These are phyloP conservation scores for Chrysoporthe austroafricana DNA, from an alignment of 2,329 filamentous ascomycete genomes.

Conservation along the genomic window DNA sequence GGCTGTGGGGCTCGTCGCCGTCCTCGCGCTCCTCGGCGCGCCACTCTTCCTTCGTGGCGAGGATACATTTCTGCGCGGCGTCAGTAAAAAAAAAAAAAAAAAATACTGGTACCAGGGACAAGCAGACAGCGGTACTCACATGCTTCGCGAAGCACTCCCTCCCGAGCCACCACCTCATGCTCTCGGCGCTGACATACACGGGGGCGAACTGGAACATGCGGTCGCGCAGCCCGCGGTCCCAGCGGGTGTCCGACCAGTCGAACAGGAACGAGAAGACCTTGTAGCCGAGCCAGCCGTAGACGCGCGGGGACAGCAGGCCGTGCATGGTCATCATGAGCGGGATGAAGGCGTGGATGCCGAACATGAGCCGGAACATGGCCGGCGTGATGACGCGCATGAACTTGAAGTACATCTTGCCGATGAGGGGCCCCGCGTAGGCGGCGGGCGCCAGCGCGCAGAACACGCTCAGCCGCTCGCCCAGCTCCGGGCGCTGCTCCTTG, in stretches of 20 bases:
- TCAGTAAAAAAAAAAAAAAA: background rate
- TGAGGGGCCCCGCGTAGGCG: slow-evolving; percentile 84
- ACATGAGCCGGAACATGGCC: slow-evolving; percentile 75
- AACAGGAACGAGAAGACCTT: slow-evolving; percentile 89
- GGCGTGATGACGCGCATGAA: slow-evolving; percentile 85
- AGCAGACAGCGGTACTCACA: slow-evolving; percentile 14
- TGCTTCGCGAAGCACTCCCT: slow-evolving; percentile 48
- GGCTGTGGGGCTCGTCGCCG: slow-evolving; percentile 45
- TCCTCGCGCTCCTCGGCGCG: slow-evolving; percentile 65
- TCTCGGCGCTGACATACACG: slow-evolving; percentile 86
- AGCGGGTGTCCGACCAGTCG: slow-evolving; percentile 80
- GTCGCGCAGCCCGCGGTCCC: slow-evolving; percentile 78
- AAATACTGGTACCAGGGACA: too few species aligned
- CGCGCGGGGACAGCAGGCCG: slow-evolving; percentile 59
- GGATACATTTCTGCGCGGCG: slow-evolving; percentile 74
- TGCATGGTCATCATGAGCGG: slow-evolving; percentile 92
- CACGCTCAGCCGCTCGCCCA: slow-evolving; percentile 81
- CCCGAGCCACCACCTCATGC: slow-evolving; percentile 97
- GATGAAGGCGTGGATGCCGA: slow-evolving; percentile 92
- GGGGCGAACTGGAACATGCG: slow-evolving; percentile 93
- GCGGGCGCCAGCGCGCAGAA: slow-evolving; percentile 92
- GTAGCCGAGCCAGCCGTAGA: slow-evolving; percentile 86
- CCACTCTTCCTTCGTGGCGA: slow-evolving; percentile 75
- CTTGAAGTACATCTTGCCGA: slow-evolving; percentile 87
- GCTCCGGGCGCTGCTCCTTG: slow-evolving; percentile 84